phyloP scores from a whole-genome alignment of 345 rosid species.

The Eucalyptus caleyi region DNA sequence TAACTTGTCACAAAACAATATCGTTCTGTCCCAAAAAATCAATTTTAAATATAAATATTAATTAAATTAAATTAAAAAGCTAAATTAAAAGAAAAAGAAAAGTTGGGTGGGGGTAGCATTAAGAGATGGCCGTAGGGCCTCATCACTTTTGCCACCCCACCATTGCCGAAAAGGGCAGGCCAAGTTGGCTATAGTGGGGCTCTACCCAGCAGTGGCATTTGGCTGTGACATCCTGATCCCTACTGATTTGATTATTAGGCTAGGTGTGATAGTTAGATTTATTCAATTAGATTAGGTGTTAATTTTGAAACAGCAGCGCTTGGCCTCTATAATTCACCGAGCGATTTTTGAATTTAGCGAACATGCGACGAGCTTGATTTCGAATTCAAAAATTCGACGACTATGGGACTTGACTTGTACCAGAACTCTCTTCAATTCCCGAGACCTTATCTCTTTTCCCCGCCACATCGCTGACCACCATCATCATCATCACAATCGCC shows the following conservation, averaged over 20 bases:
- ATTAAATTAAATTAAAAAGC: too few species aligned
- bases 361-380: background rate
- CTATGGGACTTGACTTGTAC: background rate
- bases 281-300: background rate
- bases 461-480: background rate
- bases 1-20: too few species aligned
- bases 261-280: background rate
- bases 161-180: accelerated
- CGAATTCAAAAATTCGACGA: background rate
- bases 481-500: background rate
- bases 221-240: background rate
- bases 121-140: too few species aligned
- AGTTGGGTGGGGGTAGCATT: accelerated
- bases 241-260: background rate
- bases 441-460: background rate
- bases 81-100: too few species aligned
- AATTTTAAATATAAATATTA: too few species aligned
- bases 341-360: background rate
- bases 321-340: background rate
- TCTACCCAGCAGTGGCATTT: too few species aligned
- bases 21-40: accelerated
- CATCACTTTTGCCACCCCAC: too few species aligned
- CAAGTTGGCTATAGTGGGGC: too few species aligned
- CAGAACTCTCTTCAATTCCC: background rate
- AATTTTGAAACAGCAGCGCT: background rate